Base-by-base conservation (phyloP, 345 rosid genomes). In the Pelargonium nanum region DNA sequence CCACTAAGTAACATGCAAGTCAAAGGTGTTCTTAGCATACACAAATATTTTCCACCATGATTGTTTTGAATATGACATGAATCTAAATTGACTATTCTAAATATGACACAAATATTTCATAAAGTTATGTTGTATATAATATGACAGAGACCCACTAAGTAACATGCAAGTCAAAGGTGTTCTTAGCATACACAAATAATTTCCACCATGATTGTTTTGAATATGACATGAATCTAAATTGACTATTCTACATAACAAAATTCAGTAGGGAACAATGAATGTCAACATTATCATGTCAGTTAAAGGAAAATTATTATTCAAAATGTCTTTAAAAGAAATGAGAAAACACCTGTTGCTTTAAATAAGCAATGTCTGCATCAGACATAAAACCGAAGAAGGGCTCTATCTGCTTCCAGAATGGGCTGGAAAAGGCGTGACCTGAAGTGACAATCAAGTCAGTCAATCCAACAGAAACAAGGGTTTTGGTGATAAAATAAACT, bases 351-450 rank as follows among this genome's bases (percentile, higher is more conserved):
- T 81, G 89, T 70, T 83, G 83, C 72, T 85, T 82, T 76, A 92
- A 63, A 75, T 74, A 77, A 68, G 68, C 70, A 66, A 89, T 73
- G 71, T 84, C 89, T 61, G 66, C 74, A 63, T 84, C 87, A 70
- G 89, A 77, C 75, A 90, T 61, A 68, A 76, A 74, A 70, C 95
- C 81, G 72, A 90, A 85, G 68, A 75, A 75, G 17, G 76, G 80
- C 74, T 93, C 99, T 87, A 89, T 83, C 66, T 81, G 88, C 82
- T 76, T 83, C 97, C 97, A 93, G 66, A 90, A 85, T 60, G 80
- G 66, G 59, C 70, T 75, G 25, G 79, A 69, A 65, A 72, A 75
- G 51, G 75, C 74, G 64, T 72, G 81, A 63, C 76, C 97, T 90
- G 83, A 76, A 79, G 63, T 25, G 67, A 59, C 59, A 67, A 75